phyloP scores from a whole-genome alignment of 2,329 filamentous ascomycete species.

The Fusarium sp. region DNA sequence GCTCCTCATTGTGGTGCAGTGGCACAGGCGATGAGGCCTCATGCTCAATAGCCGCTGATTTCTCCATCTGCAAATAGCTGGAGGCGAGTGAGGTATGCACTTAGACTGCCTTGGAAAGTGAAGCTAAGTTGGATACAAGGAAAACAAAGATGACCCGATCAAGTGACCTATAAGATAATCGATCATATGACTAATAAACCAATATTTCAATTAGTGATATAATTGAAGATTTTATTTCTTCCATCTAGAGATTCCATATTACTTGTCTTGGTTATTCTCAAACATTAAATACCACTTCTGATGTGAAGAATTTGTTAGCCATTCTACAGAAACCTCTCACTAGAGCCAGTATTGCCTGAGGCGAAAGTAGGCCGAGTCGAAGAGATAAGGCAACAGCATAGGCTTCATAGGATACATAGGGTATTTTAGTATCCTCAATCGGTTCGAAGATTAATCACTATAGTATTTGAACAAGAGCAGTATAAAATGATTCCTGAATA shows the following conservation, averaged over 20 bases:
- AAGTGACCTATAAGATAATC: neutral
- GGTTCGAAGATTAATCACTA: too few species aligned
- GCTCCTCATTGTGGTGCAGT: neutral
- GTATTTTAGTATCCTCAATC: neutral
- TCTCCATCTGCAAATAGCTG: slow-evolving; percentile 11
- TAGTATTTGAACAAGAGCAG: too few species aligned
- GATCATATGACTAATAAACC: neutral
- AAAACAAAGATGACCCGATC: neutral
- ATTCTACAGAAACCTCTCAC: too few species aligned
- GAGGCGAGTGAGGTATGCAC: neutral
- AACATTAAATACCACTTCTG: neutral
- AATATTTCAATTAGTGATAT: neutral
- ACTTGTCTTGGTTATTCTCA: neutral
- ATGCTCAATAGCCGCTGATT: neutral
- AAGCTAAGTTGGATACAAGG: neutral
- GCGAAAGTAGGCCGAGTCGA: neutral
- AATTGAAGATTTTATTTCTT: neutral
- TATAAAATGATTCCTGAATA: too few species aligned
- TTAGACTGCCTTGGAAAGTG: neutral
- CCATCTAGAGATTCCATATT: too few species aligned
- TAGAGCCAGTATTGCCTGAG: neutral
- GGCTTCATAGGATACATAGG: neutral
- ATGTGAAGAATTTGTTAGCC: too few species aligned
- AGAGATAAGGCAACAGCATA: too few species aligned
- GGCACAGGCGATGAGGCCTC: neutral